Evolutionary conservation across 805 yeast species (phyloP).

Genomic region (Jamesozyma gamospora): DNA sequence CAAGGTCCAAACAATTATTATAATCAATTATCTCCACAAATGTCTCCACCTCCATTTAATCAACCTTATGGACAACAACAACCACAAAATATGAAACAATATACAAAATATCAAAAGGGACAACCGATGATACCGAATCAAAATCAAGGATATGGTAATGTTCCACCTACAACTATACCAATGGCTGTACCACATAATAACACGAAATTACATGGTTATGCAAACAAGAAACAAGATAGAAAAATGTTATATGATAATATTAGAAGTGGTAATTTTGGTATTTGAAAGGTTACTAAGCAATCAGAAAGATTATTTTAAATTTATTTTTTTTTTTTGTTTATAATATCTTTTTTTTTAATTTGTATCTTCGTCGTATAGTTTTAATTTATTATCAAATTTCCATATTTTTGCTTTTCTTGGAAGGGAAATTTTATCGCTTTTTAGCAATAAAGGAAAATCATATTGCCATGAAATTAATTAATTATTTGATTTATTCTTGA

Average conservation of each 20-base stretch:
- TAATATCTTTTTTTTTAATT: no score
- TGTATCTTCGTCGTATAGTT: no score
- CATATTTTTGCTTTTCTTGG: no score
- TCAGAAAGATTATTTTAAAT: no score
- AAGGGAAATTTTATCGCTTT: no score
- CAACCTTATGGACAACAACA: not conserved
- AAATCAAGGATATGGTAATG: constrained; percentile 2
- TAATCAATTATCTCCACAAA: constrained; percentile 1
- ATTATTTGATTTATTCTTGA: no score
- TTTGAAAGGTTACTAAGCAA: constrained; percentile 31
- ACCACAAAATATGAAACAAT: constrained; percentile 1
- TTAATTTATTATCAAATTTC: no score
- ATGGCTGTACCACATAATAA: constrained; percentile 14
- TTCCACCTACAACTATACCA: constrained; percentile 7
- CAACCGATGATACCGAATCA: constrained; percentile 1
- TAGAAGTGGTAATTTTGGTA: constrained; percentile 59
- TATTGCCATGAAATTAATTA: no score
- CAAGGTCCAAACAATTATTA: constrained; percentile 1
- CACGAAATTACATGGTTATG: constrained; percentile 38
- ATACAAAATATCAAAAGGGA: not conserved
- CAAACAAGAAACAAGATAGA: constrained; percentile 35
- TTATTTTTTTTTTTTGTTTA: no score
- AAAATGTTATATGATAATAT: constrained; percentile 55
- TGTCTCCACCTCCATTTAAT: not conserved
- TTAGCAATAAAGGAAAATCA: no score